phyloP scores from a whole-genome alignment of 192 early-diverging fungal genomes.

The Coemansia sp. region DNA sequence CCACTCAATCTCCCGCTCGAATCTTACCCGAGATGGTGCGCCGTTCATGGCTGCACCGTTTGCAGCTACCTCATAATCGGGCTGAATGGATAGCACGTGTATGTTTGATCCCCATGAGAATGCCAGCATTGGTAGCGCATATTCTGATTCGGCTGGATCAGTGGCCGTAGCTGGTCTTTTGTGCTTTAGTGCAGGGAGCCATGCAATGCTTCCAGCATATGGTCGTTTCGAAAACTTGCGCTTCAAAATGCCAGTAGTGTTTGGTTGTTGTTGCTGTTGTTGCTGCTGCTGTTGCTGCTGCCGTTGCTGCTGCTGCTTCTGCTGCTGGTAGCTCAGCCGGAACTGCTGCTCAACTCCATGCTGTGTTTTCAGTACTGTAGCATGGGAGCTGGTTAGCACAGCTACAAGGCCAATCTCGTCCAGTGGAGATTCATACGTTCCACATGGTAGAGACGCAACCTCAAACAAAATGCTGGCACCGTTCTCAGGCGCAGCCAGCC shows the following conservation, averaged over 20 bases:
- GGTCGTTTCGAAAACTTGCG: conserved; percentile 35
- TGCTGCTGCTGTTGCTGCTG: conserved; percentile 11
- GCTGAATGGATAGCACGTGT: conserved; percentile 18
- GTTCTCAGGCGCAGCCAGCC: conserved; percentile 6
- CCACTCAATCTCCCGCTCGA: conserved; percentile 31
- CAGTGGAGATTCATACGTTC: conserved; percentile 17
- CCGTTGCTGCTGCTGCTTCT: conserved; percentile 1
- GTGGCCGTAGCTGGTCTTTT: conserved; percentile 25
- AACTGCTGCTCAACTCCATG: conserved; percentile 39
- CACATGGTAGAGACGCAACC: conserved; percentile 26
- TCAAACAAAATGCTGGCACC: conserved; percentile 30
- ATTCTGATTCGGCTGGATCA: conserved; percentile 22
- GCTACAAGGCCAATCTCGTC: conserved; percentile 52
- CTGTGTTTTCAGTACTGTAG: conserved; percentile 30
- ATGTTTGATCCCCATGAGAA: conserved; percentile 40
- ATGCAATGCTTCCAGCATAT: conserved; percentile 44
- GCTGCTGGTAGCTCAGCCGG: conserved; percentile 17
- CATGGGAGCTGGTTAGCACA: conserved; percentile 25
- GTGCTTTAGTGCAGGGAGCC: conserved; percentile 39
- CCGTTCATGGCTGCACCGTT: conserved; percentile 33
- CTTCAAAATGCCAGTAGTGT: background rate
- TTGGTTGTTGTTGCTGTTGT: background rate
- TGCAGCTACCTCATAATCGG: conserved; percentile 30
- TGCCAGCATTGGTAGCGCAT: conserved; percentile 27
- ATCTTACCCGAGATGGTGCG: conserved; percentile 17